Conservation (phyloP, 2,329 filamentous ascomycete genomes). For the Talaromyces amestolkiae region DNA sequence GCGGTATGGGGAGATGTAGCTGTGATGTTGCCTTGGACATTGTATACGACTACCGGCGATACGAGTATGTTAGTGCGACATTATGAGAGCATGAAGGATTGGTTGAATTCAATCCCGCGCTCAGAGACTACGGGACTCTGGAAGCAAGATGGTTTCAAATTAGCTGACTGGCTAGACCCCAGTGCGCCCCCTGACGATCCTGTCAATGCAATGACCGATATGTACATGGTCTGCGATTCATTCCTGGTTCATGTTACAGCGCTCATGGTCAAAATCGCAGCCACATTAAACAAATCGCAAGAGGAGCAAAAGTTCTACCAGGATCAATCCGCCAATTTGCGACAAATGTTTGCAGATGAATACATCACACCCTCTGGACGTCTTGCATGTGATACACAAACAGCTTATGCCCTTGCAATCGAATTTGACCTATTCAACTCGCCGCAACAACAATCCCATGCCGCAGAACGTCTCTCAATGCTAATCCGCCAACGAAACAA, state of each 20-base stretch:
- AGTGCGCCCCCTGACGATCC: conserved; percentile 32
- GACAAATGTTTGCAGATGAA: conserved; percentile 27
- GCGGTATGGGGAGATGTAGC: conserved; percentile 39
- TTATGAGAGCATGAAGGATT: conserved; percentile 37
- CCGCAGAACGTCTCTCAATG: conserved; percentile 18
- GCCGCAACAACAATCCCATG: conserved; percentile 3
- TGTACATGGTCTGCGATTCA: conserved; percentile 32
- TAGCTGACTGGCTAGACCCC: conserved; percentile 42
- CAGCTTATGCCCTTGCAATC: conserved; percentile 30
- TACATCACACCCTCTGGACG: conserved; percentile 28
- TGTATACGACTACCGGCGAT: conserved; percentile 38
- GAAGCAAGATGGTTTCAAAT: conserved; percentile 25
- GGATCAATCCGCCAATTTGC: conserved; percentile 20
- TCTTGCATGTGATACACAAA: conserved; percentile 31
- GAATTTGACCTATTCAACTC: conserved; percentile 27
- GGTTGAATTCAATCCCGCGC: conserved; percentile 34
- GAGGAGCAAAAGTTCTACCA: neutral
- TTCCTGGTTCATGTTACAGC: conserved; percentile 35
- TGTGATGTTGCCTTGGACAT: conserved; percentile 33
- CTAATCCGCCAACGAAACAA: conserved; percentile 24
- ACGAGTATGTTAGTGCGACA: conserved; percentile 35
- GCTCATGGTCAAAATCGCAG: conserved; percentile 29
- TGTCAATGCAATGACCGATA: conserved; percentile 29
- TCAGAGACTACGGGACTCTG: conserved; percentile 18
- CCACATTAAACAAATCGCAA: conserved; percentile 4